A percentile compares a stretch with the other conserved stretches of the same genome.
These are phyloP conservation scores for Omphalotus guepiniiformis DNA, from an alignment of 768 basidiomycete species.

Conservation along the genomic window DNA sequence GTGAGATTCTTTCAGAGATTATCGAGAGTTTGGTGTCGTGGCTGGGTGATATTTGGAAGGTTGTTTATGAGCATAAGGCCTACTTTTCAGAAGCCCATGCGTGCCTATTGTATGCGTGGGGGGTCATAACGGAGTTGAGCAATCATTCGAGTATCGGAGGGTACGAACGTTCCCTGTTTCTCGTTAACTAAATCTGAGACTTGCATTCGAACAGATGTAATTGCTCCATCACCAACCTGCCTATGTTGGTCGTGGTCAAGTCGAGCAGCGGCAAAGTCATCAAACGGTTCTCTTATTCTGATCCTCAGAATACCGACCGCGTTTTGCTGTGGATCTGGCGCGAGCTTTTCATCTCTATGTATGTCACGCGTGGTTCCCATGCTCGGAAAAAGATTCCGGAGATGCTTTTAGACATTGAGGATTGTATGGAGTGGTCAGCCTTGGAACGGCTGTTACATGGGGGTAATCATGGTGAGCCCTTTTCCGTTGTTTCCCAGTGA, in stretches of 20 bases:
- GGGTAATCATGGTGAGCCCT: slow-evolving; percentile 38
- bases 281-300: slow-evolving; percentile 36
- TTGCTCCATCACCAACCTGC: slow-evolving; percentile 34
- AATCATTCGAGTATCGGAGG: slow-evolving; percentile 24
- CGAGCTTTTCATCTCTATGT: slow-evolving; percentile 58
- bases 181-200: neutral
- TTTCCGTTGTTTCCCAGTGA: neutral
- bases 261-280: slow-evolving; percentile 30
- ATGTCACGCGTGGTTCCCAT: slow-evolving; percentile 31
- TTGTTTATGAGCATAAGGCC: slow-evolving; percentile 54
- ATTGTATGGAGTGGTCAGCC: slow-evolving; percentile 43
- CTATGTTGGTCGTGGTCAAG: slow-evolving; percentile 33
- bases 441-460: slow-evolving; percentile 52
- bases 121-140: slow-evolving; percentile 33
- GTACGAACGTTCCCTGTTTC: slow-evolving; percentile 11
- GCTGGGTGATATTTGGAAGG: slow-evolving; percentile 61
- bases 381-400: slow-evolving; percentile 34
- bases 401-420: slow-evolving; percentile 59
- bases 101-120: slow-evolving; percentile 50
- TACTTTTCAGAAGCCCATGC: slow-evolving; percentile 49
- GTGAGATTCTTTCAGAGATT: slow-evolving; percentile 53
- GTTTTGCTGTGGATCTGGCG: slow-evolving; percentile 63
- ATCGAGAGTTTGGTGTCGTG: slow-evolving; percentile 52
- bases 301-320: slow-evolving; percentile 33
- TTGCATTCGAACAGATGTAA: slow-evolving; percentile 33